Percentiles rank a stretch among this genome's conserved stretches.
Evolutionary conservation across 1,284 basidiomycete genomes (phyloP).

Genomic region (Cryptococcus sp.): DNA sequence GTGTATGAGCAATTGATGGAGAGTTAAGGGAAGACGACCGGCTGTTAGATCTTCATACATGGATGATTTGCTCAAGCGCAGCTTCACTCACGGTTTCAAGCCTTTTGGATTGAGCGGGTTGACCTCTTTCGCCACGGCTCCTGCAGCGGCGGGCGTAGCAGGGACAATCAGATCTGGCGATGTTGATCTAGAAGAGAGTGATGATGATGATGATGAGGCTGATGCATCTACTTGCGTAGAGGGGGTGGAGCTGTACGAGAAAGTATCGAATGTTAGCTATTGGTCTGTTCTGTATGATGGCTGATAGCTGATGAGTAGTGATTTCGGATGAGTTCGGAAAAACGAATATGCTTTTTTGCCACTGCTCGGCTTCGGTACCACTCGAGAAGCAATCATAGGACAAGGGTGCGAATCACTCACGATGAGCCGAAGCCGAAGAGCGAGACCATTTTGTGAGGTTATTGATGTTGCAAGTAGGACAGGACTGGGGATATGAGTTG

Average conservation of each 20-base stretch:
- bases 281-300: too few relatives aligned
- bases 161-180: constrained; percentile 14
- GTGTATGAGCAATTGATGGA: not conserved
- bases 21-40: not conserved
- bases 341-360: not conserved
- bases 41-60: not conserved
- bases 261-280: too few relatives aligned
- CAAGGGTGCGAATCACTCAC: too few relatives aligned
- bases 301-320: not conserved
- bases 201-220: constrained; percentile 1
- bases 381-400: too few relatives aligned
- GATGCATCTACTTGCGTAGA: not conserved
- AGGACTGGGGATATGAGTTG: not conserved
- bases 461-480: not conserved
- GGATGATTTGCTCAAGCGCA: not conserved
- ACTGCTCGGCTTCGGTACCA: not conserved
- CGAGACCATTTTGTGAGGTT: constrained; percentile 21
- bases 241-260: not conserved
- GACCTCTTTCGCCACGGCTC: constrained; percentile 24
- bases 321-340: not conserved
- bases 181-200: constrained; percentile 19
- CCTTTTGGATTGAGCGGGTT: constrained; percentile 88
- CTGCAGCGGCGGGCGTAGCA: not conserved
- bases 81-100: constrained; percentile 77
- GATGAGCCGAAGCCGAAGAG: constrained; percentile 23